A percentile compares a stretch with the other conserved stretches of the same genome.
Evolutionary conservation across 116 monocot species (phyloP).

Genomic region (Thalassia testudinum): DNA sequence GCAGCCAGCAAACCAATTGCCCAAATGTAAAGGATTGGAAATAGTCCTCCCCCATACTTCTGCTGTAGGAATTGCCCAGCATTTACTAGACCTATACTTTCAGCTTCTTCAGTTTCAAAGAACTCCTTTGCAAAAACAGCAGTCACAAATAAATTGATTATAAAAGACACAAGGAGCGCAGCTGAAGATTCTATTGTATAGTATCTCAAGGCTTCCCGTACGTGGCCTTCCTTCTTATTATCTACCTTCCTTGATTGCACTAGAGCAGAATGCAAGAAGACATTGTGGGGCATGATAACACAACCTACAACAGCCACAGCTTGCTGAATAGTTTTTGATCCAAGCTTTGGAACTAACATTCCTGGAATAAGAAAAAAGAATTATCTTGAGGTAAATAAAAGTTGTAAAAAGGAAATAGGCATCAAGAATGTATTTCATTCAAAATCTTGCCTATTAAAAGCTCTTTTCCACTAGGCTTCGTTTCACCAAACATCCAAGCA

Average conservation of each 20-base stretch:
- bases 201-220: conserved; percentile 68
- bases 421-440: too few species aligned
- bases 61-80: conserved; percentile 70
- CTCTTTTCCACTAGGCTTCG: too few species aligned
- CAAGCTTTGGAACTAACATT: conserved; percentile 57
- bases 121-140: conserved; percentile 92
- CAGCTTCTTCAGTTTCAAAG: conserved; percentile 48
- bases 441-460: too few species aligned
- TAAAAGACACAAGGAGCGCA: conserved; percentile 56
- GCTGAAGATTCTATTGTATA: conserved; percentile 71
- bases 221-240: conserved; percentile 30
- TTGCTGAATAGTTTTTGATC: conserved; percentile 67
- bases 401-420: too few species aligned
- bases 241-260: too few species aligned
- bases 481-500: too few species aligned
- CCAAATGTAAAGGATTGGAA: conserved; percentile 92
- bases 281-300: conserved; percentile 95
- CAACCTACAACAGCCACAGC: conserved; percentile 92
- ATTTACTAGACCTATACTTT: conserved; percentile 68
- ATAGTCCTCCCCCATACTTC: conserved; percentile 67
- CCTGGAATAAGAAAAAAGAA: conserved; percentile 15
- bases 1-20: too few species aligned
- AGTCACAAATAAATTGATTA: conserved; percentile 76
- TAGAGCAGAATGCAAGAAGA: conserved; percentile 81
- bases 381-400: too few species aligned